Base-by-base conservation (phyloP, 495 filamentous ascomycete genomes). In the Haplographium delicatum region DNA sequence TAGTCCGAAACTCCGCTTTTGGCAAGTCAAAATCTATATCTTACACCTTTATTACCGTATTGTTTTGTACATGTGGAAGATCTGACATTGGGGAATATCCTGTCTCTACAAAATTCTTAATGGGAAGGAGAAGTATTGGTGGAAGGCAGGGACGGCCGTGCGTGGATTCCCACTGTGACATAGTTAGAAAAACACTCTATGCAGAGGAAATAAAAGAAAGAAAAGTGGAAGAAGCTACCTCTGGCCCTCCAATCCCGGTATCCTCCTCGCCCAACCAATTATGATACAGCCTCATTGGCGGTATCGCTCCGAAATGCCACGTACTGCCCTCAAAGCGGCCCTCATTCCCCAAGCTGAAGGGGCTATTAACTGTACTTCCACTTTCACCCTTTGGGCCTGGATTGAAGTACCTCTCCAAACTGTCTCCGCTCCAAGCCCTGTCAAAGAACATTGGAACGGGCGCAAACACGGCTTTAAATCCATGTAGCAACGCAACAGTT, bases 371-470 rank as follows among this genome's bases (percentile, higher is more conserved):
- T 41, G 68, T 65, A 39, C 52, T 47, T 44, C 75, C 74, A 24
- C 65, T 66, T 52, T 72, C 68, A 1, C 72, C 72, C 38, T 66
- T 68, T 11, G 65, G 69, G 4, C 74, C 72, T 0, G 79, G 71
- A 50, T 89, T 88, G 65, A 86, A 85, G 58, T 76, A 78, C 41
- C 64, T 70, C 8, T 79, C 73, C 31, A 84, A 60, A 50, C 76
- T 75, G 15, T 67, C 60, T 1, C 75, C 71, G 20, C 66, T 65
- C 78, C 82, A 88, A 8, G 69, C 65, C 23, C 74, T 68, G 49
- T 86, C 83, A 16, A 81, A 75, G 62, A 78, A 89, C 39, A 88
- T 81, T 0, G 86, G 85, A 58, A 88, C 80, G 3, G 83, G 83
- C 10, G 75, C 78, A 42, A 75, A 81, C 5, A 85, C 80, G 1